phyloP scores from a whole-genome alignment of 371 early-diverging fungal genomes.

The Rhizomucor pusillus region DNA sequence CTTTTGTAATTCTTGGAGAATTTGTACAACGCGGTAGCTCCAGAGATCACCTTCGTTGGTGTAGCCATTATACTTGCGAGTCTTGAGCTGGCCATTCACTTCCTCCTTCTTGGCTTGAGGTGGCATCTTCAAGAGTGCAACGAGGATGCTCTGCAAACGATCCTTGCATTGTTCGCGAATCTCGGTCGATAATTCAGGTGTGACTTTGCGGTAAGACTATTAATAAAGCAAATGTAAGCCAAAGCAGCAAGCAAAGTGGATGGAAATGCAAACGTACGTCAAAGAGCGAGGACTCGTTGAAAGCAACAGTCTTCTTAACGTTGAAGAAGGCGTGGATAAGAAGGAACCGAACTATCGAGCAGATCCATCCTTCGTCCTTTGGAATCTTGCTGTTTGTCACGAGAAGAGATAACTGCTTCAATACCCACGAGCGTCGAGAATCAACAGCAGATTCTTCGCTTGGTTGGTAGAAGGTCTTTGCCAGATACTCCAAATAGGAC shows the following conservation, averaged over 20 bases:
- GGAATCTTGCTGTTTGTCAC: conserved; percentile 71
- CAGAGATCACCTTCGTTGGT: conserved; percentile 63
- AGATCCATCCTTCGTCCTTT: conserved; percentile 70
- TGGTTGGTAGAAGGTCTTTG: conserved; percentile 56
- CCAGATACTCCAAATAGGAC: conserved; percentile 72
- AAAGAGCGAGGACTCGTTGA: background rate
- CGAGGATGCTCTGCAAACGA: conserved; percentile 63
- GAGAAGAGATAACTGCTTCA: conserved; percentile 78
- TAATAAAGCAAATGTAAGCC: background rate
- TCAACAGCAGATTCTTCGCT: conserved; percentile 39
- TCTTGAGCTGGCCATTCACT: conserved; percentile 27
- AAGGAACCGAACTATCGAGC: conserved; percentile 62
- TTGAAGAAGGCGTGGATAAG: conserved; percentile 74
- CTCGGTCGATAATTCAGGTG: conserved; percentile 55
- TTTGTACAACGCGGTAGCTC: conserved; percentile 55
- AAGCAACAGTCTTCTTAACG: conserved; percentile 28
- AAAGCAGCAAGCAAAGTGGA: background rate
- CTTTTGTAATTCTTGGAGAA: conserved; percentile 48
- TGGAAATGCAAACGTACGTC: background rate
- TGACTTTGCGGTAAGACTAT: conserved; percentile 41
- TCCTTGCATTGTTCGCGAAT: conserved; percentile 56
- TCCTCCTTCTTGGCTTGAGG: conserved; percentile 49
- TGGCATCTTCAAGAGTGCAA: conserved; percentile 60
- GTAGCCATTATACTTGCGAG: conserved; percentile 53
- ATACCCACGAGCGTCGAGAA: conserved; percentile 70